Conservation (phyloP, 305 asterid species). For the Solanum hybrid region DNA sequence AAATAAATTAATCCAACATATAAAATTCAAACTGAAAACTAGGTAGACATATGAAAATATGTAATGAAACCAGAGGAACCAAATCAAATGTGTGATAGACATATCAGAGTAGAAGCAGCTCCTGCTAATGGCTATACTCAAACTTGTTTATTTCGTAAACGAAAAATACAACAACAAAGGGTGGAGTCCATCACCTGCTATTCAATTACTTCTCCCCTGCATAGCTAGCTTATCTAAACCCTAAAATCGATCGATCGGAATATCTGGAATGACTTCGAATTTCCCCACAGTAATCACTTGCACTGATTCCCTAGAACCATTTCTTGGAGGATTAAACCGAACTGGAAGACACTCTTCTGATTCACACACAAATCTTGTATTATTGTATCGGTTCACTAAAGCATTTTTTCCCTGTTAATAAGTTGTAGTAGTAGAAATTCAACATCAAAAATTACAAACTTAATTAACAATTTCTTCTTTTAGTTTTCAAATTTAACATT, state of each 20-base stretch:
- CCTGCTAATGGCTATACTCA: neutral
- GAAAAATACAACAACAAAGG: slow-evolving; percentile 10
- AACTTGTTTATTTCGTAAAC: neutral
- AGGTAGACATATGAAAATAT: neutral
- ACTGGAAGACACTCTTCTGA: slow-evolving; percentile 39
- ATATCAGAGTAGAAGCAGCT: neutral
- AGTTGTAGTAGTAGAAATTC: neutral
- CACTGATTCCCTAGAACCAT: slow-evolving; percentile 39
- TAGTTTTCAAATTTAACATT: neutral
- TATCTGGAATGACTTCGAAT: neutral
- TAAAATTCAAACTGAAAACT: neutral
- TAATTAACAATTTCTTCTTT: neutral
- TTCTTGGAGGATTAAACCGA: slow-evolving; percentile 40
- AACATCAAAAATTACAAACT: neutral
- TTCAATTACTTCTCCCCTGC: neutral
- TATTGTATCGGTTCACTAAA: slow-evolving; percentile 19
- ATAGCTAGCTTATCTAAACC: neutral
- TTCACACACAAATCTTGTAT: slow-evolving; percentile 31
- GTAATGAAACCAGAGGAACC: neutral
- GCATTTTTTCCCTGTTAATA: slow-evolving; percentile 46
- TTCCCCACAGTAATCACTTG: slow-evolving; percentile 27
- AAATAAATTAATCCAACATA: neutral
- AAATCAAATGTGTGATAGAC: no score
- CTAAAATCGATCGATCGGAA: neutral
- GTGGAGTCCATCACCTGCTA: slow-evolving; percentile 38